A percentile compares a stretch with the other conserved stretches of the same genome.
These are phyloP conservation scores for Pichia nakasei DNA, from an alignment of 805 yeast species.

Conservation along the genomic window DNA sequence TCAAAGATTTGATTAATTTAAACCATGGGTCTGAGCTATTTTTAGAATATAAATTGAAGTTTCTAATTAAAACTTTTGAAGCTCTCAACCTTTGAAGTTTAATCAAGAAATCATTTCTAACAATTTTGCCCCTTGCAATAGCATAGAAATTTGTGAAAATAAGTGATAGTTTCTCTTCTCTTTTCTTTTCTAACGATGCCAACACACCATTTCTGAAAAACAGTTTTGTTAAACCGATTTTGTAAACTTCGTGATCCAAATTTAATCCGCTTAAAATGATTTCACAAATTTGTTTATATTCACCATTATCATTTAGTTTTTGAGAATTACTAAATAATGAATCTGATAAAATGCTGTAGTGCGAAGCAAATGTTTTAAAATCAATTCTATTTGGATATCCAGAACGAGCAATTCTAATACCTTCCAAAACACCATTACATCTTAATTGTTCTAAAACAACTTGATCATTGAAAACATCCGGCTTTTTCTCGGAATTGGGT, in stretches of 20 bases:
- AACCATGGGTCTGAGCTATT: slow-evolving; percentile 69
- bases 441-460: slow-evolving; percentile 82
- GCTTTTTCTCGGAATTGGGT: slow-evolving; percentile 71
- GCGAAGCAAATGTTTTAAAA: slow-evolving; percentile 66
- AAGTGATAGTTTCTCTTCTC: slow-evolving; percentile 53
- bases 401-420: slow-evolving; percentile 92
- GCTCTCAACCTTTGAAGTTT: slow-evolving; percentile 59
- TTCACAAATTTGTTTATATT: slow-evolving; percentile 61
- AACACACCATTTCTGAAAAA: slow-evolving; percentile 72
- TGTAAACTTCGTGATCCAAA: slow-evolving; percentile 51
- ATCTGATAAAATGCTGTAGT: slow-evolving; percentile 58
- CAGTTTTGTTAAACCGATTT: slow-evolving; percentile 63
- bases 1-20: slow-evolving; percentile 55
- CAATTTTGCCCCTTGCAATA: slow-evolving; percentile 50
- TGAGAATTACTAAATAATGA: neutral
- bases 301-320: slow-evolving; percentile 18
- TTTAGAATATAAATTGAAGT: slow-evolving; percentile 44
- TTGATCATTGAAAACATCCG: slow-evolving; percentile 62
- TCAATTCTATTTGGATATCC: slow-evolving; percentile 92
- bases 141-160: slow-evolving; percentile 59
- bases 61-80: slow-evolving; percentile 55
- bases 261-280: slow-evolving; percentile 53
- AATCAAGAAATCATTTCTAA: slow-evolving; percentile 39
- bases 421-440: slow-evolving; percentile 97
- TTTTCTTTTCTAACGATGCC: slow-evolving; percentile 67